Percentiles rank a stretch among this genome's conserved stretches.
Conservation (phyloP, 2,329 filamentous ascomycete species). For the Pestalotiopsis fici region DNA sequence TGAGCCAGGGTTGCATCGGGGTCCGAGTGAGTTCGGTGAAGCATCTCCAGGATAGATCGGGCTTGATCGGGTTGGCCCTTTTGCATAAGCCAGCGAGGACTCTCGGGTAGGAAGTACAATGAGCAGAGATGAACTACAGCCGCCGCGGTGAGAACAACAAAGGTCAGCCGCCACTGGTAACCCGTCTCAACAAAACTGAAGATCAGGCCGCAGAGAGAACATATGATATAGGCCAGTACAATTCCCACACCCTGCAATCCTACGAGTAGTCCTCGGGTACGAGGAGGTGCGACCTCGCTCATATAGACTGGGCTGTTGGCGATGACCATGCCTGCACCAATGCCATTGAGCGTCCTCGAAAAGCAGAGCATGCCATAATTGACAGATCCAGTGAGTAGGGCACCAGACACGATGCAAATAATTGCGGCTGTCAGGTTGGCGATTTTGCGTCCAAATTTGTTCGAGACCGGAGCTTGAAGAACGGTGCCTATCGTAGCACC, state of each 20-base stretch:
- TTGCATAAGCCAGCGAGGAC: constrained; percentile 35
- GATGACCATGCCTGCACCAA: constrained; percentile 22
- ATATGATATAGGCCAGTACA: constrained; percentile 24
- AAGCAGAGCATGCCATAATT: constrained; percentile 23
- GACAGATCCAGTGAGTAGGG: constrained; percentile 19
- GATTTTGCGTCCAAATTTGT: constrained; percentile 17
- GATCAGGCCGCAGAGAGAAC: constrained; percentile 18
- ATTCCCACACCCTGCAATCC: constrained; percentile 26
- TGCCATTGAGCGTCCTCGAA: constrained; percentile 19
- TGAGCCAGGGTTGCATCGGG: constrained; percentile 22
- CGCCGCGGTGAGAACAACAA: constrained; percentile 11
- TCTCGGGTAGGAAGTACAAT: constrained; percentile 35
- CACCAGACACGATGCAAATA: constrained; percentile 17
- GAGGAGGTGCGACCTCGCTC: constrained; percentile 26
- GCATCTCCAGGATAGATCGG: constrained; percentile 26
- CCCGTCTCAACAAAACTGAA: constrained; percentile 22
- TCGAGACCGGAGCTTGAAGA: constrained; percentile 18
- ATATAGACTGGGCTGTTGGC: constrained; percentile 24
- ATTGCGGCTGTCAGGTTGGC: constrained; percentile 19
- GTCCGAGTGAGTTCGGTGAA: constrained; percentile 24
- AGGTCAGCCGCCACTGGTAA: constrained; percentile 20
- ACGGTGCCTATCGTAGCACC: constrained; percentile 20
- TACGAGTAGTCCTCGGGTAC: constrained; percentile 23
- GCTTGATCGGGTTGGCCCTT: constrained; percentile 28
- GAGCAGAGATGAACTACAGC: constrained; percentile 8